Evolutionary conservation across 371 early-diverging fungal species (phyloP), one percentile per base, ranked within the genome.

Genomic region (Saksenaea vasiformis): DNA sequence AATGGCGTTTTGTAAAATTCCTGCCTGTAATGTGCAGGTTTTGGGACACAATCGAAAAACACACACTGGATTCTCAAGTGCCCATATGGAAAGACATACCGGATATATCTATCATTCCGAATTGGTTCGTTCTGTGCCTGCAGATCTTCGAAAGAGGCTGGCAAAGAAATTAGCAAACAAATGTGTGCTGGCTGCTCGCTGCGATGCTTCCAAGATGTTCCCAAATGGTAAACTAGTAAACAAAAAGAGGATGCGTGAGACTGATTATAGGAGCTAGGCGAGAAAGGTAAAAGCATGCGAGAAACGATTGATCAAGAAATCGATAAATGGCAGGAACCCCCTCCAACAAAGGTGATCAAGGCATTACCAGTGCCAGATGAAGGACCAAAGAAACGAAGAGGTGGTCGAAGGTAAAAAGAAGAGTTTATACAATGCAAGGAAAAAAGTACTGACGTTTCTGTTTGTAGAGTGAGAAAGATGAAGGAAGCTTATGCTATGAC

Each of bases 291-390:
- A 36, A 70, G 73, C 51, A 85, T 91, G 70, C 83, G 88, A 19
- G 87, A 90, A 7, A 95, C 96, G n/a, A 83, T 97, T 35, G 91
- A 90, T 39, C 86, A 87, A 43, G 92, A 94, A 69, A 80, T 98
- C 13, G 97, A 95, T 56, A 91, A 93, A 64, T 53, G 93, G 56
- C 83, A 88, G 61, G 95, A 94, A 64, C 94, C 98, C 3, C 92
- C 97, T 26, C 96, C 96, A 0, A 76, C 85, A 36, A 93, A 94
- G 62, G 82, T 84, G 3, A 71, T 88, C 56, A 97, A 96, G 69
- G 94, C 98, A 1, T 74, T 98, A 53, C 96, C 97, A 10, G 87
- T 94, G 1, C 99, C 99, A 5, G 87, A 90, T 66, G 98, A 98
- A 68, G 93, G 91, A 0, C 88, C 92, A 13, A 95, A 95, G 74